Evolutionary conservation across 2,329 filamentous ascomycete genomes (phyloP).

Genomic region (Dactylellina leptospora): DNA sequence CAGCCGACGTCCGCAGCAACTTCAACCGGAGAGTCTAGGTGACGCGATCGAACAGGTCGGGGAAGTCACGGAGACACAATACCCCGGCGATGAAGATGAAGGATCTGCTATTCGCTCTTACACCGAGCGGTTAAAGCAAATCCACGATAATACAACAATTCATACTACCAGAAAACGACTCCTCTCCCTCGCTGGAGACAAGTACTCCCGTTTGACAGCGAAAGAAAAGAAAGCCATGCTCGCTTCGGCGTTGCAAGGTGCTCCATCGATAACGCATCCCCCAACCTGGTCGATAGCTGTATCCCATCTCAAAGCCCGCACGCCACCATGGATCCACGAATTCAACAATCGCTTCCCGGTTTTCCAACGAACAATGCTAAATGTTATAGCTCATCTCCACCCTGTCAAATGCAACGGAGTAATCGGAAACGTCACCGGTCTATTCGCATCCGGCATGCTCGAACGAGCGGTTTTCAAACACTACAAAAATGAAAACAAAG

Average conservation of each 20-base stretch:
- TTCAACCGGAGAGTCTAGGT: constrained; percentile 60
- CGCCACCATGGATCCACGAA: constrained; percentile 43
- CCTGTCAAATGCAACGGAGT: constrained; percentile 65
- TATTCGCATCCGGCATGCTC: constrained; percentile 64
- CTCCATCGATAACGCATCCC: constrained; percentile 39
- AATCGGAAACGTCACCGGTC: constrained; percentile 64
- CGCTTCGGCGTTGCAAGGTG: constrained; percentile 59
- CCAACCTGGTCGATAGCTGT: constrained; percentile 50
- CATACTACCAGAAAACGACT: constrained; percentile 58
- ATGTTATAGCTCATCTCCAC: constrained; percentile 66
- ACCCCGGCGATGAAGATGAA: constrained; percentile 60
- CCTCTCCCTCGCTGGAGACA: constrained; percentile 57
- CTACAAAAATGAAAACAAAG: constrained; percentile 62
- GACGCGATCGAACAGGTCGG: constrained; percentile 62
- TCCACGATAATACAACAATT: constrained; percentile 61
- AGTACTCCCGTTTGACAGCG: constrained; percentile 59
- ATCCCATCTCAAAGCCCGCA: constrained; percentile 38
- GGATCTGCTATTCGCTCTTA: constrained; percentile 62
- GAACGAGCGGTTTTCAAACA: constrained; percentile 65
- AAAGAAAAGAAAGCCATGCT: constrained; percentile 63
- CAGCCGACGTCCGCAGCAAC: constrained; percentile 60
- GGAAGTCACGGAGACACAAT: constrained; percentile 46
- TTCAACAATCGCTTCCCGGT: constrained; percentile 49
- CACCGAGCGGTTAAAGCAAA: constrained; percentile 61
- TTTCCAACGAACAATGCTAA: constrained; percentile 60